Evolutionary conservation across 2,329 filamentous ascomycete species (phyloP).

Genomic region (Penicillium sp.): DNA sequence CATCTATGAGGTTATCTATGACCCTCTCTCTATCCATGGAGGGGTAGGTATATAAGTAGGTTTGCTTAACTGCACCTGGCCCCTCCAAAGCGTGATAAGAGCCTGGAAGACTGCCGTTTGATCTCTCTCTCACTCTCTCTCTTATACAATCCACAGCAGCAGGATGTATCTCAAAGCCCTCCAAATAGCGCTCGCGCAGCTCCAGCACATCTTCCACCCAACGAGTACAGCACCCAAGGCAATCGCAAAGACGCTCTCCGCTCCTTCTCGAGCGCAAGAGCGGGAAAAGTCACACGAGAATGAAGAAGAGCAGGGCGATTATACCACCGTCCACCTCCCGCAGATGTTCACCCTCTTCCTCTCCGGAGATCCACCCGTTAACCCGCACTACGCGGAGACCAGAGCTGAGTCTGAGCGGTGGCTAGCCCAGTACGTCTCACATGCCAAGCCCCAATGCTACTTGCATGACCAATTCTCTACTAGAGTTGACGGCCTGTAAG

Average conservation of each 20-base stretch:
- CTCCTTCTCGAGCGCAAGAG: not conserved
- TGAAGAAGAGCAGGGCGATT: not conserved
- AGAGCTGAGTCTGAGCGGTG: slow-evolving; percentile 32
- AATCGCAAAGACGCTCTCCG: not conserved
- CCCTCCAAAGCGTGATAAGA: too few relatives aligned
- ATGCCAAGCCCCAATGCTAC: not conserved
- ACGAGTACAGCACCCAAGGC: not conserved
- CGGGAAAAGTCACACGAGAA: not conserved
- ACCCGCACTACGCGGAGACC: slow-evolving; percentile 30
- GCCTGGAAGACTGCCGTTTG: too few relatives aligned
- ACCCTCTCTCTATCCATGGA: too few relatives aligned
- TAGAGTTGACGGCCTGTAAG: too few relatives aligned
- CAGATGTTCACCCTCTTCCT: slow-evolving; percentile 38
- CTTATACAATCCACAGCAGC: not conserved
- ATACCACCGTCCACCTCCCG: slow-evolving; percentile 25
- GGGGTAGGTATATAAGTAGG: too few relatives aligned
- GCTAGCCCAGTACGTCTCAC: slow-evolving; percentile 25
- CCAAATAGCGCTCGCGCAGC: not conserved
- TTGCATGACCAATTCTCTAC: too few relatives aligned
- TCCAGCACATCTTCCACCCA: slow-evolving; percentile 5
- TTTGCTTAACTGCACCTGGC: too few relatives aligned
- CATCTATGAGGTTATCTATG: too few relatives aligned
- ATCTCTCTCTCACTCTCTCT: not conserved
- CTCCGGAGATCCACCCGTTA: slow-evolving; percentile 28
- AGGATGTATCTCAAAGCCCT: not conserved